Evolutionary conservation across 2,329 filamentous ascomycete species (phyloP), one percentile per base, ranked within the genome.

Genomic region (Alternaria gansuensis): DNA sequence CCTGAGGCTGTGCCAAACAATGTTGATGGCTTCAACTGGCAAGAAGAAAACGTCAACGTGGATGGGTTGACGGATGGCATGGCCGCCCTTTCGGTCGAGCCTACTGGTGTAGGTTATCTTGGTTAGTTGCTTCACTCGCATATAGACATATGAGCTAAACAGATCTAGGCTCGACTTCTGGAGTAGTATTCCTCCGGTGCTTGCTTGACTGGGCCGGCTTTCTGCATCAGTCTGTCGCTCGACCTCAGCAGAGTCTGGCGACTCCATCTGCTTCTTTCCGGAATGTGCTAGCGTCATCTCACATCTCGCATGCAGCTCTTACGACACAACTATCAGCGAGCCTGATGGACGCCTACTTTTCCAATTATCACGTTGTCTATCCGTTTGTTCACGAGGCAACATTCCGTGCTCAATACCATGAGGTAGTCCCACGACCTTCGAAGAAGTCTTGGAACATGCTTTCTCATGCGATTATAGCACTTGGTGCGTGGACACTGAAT

Each of bases 191-290:
- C 13, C 43, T 71, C 23, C 64, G 68, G 26, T 71, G 67, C 45
- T 33, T 71, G 34, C 63, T 71, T 11, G 68, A 71, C 34, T 71
- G 68, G 68, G 68, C 68, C 23, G 65, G 68, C 2, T 71, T 71
- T 28, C 37, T 71, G n/a, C 67, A 69, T 41, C 68, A 71, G 39
- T 66, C 65, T 23, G 55, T 54, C 26, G 59, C 61, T 24, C 62
- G 63, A 31, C 51, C 60, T 4, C 59, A 65, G 11, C 39, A 46
- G 46, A 60, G 46, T 6, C 44, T 14, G 24, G 17, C 51, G 10
- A 56, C 59, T 4, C 59, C 59, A 26, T 63, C 67, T n/a, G 53
- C 51, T 6, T 60, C 59, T 8, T 60, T 70, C 11, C 58, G 54
- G 26, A 60, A 60, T 6, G 57, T 65, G 3, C 40, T 70, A 23